phyloP scores from a whole-genome alignment of 2,329 filamentous ascomycete genomes.

The Ceratocystis smalleyi region DNA sequence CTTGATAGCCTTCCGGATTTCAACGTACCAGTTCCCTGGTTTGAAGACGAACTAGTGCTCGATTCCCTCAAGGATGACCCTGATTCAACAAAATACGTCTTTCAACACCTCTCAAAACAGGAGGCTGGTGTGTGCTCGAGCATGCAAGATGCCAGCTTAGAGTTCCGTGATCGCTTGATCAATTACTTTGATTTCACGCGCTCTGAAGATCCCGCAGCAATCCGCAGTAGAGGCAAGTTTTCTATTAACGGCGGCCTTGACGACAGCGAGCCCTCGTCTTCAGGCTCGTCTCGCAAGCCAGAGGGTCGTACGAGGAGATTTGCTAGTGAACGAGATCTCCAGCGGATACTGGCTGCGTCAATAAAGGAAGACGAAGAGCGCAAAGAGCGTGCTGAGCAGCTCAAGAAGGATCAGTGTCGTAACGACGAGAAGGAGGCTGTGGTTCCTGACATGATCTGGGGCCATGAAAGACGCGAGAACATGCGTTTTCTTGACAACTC shows the following conservation, averaged over 20 bases:
- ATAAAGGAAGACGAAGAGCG: constrained; percentile 55
- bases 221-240: constrained; percentile 41
- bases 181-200: constrained; percentile 40
- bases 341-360: constrained; percentile 57
- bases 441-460: constrained; percentile 55
- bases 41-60: constrained; percentile 22
- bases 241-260: constrained; percentile 25
- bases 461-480: constrained; percentile 41
- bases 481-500: constrained; percentile 49
- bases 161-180: constrained; percentile 19
- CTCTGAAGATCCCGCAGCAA: constrained; percentile 38
- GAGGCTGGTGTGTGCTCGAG: not conserved
- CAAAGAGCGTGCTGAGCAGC: constrained; percentile 48
- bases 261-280: constrained; percentile 19
- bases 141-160: constrained; percentile 1
- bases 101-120: constrained; percentile 22
- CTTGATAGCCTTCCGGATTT: constrained; percentile 38
- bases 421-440: constrained; percentile 57
- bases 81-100: constrained; percentile 31
- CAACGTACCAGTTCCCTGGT: constrained; percentile 19
- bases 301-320: constrained; percentile 40
- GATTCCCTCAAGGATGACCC: constrained; percentile 28
- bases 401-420: constrained; percentile 53
- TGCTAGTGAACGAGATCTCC: constrained; percentile 57
- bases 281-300: constrained; percentile 33